Conservation (phyloP, 108 stramenopile genomes). For the Nitzschia palea region DNA sequence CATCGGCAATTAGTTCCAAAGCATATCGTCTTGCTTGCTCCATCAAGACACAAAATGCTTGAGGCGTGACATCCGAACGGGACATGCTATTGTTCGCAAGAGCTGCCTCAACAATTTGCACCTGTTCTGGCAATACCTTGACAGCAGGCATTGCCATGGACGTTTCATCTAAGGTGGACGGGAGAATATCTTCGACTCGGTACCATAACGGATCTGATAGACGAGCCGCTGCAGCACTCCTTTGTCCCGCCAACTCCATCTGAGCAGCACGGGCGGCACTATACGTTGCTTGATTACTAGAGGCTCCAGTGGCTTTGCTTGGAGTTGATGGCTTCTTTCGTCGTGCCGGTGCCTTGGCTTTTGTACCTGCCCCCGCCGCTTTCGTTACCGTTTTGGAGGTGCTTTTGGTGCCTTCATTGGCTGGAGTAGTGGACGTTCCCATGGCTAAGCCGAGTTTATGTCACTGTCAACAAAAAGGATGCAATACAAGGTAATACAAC, state of each 20-base stretch:
- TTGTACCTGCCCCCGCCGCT: conserved; percentile 44
- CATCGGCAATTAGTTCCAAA: conserved; percentile 68
- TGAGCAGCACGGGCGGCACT: conserved; percentile 38
- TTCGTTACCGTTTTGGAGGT: conserved; percentile 38
- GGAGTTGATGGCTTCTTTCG: conserved; percentile 16
- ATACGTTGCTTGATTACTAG: conserved; percentile 13
- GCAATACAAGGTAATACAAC: no score
- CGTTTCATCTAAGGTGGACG: conserved; percentile 27
- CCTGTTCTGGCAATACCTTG: conserved; percentile 62
- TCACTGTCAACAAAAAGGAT: no score
- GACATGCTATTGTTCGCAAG: conserved; percentile 55
- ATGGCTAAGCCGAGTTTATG: no score
- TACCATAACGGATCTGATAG: conserved; percentile 58
- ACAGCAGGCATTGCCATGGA: conserved; percentile 23
- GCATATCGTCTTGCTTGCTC: conserved; percentile 82
- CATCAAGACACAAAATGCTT: conserved; percentile 69
- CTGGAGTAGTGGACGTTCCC: conserved; percentile 10
- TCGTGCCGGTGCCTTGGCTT: conserved; percentile 28
- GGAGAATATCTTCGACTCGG: conserved; percentile 45
- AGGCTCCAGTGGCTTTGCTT: conserved; percentile 7
- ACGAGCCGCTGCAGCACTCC: conserved; percentile 37
- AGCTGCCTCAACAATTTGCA: conserved; percentile 59
- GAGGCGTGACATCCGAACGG: conserved; percentile 62
- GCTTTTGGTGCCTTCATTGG: conserved; percentile 28
- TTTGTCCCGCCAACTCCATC: conserved; percentile 35